phyloP scores from a whole-genome alignment of 768 basidiomycete genomes.

The Naganishia friedmannii region DNA sequence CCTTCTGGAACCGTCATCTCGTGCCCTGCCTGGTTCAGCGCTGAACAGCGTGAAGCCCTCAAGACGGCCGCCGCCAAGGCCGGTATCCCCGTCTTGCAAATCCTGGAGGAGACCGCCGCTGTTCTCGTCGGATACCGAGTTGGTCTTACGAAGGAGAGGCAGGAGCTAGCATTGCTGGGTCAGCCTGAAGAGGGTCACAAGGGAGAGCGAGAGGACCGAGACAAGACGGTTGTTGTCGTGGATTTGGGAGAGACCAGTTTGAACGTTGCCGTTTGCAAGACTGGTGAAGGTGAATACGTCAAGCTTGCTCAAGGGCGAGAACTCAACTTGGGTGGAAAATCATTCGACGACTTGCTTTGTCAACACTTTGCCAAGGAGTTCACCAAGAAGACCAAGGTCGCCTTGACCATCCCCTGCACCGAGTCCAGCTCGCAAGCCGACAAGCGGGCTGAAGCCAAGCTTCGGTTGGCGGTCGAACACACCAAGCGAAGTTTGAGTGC shows the following conservation, averaged over 20 bases:
- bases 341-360: slow-evolving; percentile 61
- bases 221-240: slow-evolving; percentile 52
- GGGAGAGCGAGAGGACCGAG: slow-evolving; percentile 50
- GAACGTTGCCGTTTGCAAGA: slow-evolving; percentile 48
- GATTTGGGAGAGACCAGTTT: slow-evolving; percentile 54
- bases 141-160: slow-evolving; percentile 47
- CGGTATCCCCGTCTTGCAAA: slow-evolving; percentile 76
- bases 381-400: slow-evolving; percentile 85
- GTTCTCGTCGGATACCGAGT: slow-evolving; percentile 58
- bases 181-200: slow-evolving; percentile 49
- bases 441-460: slow-evolving; percentile 85
- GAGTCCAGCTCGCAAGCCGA: slow-evolving; percentile 63
- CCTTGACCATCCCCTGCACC: slow-evolving; percentile 61
- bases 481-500: slow-evolving; percentile 91
- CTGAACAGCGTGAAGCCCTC: slow-evolving; percentile 67
- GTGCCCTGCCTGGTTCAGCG: slow-evolving; percentile 71
- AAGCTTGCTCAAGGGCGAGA: slow-evolving; percentile 50
- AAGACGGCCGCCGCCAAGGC: slow-evolving; percentile 72
- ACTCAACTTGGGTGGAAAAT: slow-evolving; percentile 51
- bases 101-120: slow-evolving; percentile 83
- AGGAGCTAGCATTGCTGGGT: slow-evolving; percentile 48
- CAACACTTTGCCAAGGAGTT: slow-evolving; percentile 93
- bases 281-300: slow-evolving; percentile 52
- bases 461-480: slow-evolving; percentile 86
- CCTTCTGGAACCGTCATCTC: slow-evolving; percentile 77